A percentile compares a stretch with the other conserved stretches of the same genome.
Evolutionary conservation across 805 yeast genomes (phyloP).

Genomic region (Myxozyma monticola): DNA sequence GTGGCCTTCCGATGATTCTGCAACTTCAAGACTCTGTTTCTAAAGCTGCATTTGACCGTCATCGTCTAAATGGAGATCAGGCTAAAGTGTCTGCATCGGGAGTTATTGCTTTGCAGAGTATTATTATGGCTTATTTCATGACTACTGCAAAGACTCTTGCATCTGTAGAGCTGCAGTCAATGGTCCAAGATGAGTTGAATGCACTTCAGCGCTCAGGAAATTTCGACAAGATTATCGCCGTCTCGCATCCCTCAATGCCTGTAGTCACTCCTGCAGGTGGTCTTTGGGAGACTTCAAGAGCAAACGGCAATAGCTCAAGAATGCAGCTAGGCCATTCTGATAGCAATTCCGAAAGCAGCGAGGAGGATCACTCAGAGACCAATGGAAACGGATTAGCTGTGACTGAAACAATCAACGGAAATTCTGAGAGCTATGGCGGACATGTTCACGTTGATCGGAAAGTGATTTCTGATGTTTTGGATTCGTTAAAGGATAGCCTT

Average conservation of each 20-base stretch:
- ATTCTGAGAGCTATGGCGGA: neutral
- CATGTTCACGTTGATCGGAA: slow-evolving; percentile 3
- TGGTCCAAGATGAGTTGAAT: too few relatives aligned
- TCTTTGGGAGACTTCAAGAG: too few relatives aligned
- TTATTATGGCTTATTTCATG: slow-evolving; percentile 12
- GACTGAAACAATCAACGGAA: neutral
- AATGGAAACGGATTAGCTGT: too few relatives aligned
- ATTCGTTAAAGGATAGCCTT: neutral
- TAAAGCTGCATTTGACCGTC: too few relatives aligned
- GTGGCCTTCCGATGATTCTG: slow-evolving; percentile 27
- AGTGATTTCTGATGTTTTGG: neutral
- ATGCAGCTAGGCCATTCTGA: slow-evolving; percentile 3
- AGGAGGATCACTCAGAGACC: too few relatives aligned
- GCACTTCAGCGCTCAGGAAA: too few relatives aligned
- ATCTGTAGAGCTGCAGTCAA: too few relatives aligned
- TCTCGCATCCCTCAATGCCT: too few relatives aligned
- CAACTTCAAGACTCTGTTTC: slow-evolving; percentile 18
- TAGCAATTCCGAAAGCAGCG: slow-evolving; percentile 5
- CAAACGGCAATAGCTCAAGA: too few relatives aligned
- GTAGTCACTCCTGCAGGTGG: too few relatives aligned
- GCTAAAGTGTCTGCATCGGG: neutral
- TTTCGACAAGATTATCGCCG: too few relatives aligned
- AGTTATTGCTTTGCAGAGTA: slow-evolving; percentile 9
- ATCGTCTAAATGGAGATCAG: neutral
- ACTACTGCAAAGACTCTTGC: too few relatives aligned